phyloP scores from a whole-genome alignment of 805 yeast genomes.

The Yamadazyma phyllophila region DNA sequence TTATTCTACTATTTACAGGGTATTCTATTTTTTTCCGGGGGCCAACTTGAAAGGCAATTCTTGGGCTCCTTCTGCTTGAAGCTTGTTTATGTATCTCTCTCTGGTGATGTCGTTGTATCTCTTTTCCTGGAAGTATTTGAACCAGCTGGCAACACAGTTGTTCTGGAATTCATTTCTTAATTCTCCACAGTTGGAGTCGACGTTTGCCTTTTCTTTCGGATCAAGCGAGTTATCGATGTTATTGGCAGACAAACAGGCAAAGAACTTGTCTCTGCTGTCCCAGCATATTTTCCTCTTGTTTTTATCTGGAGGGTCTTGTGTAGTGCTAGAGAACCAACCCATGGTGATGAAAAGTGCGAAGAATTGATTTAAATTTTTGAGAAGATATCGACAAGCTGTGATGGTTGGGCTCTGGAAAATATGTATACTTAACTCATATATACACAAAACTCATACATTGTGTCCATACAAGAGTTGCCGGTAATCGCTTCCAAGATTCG shows the following conservation, averaged over 20 bases:
- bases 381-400: no score
- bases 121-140: constrained; percentile 83
- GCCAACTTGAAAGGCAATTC: constrained; percentile 32
- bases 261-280: constrained; percentile 81
- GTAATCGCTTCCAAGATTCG: no score
- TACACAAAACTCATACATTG: no score
- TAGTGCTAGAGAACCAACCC: constrained; percentile 7
- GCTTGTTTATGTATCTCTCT: constrained; percentile 63
- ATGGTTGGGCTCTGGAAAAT: no score
- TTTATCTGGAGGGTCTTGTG: constrained; percentile 51
- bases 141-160: constrained; percentile 89
- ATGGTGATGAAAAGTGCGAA: constrained; percentile 6
- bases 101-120: constrained; percentile 73
- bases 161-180: constrained; percentile 59
- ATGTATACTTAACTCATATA: no score
- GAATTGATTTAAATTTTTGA: background rate
- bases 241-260: constrained; percentile 68
- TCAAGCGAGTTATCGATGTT: constrained; percentile 70
- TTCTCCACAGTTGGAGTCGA: constrained; percentile 55
- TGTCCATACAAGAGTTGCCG: no score
- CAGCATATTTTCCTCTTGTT: constrained; percentile 77
- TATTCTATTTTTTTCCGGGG: constrained; percentile 10
- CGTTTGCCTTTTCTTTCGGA: constrained; percentile 42
- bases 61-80: constrained; percentile 66
- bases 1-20: background rate